Evolutionary conservation across 108 stramenopile genomes (phyloP), one percentile per base, ranked within the genome.

Genomic region (Poteriospumella lacustris): DNA sequence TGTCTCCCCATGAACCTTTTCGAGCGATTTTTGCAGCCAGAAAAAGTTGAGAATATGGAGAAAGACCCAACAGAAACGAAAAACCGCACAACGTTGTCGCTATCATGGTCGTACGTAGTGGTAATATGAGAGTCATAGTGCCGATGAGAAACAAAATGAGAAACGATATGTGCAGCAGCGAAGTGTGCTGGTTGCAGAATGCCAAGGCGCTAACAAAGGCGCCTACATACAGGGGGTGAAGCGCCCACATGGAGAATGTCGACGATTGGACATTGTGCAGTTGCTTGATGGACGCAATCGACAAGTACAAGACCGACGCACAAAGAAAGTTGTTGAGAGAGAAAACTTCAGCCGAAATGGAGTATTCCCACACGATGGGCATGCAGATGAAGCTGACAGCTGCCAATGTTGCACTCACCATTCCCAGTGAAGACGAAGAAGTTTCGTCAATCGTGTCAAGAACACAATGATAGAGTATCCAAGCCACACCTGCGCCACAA

Each of bases 141-240:
- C n/a, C n/a, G 39, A 73, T 2, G 5, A 89, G 60, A 44, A 78
- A 88, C 1, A 34, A 52, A 0, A 68, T 78, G 0, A 90, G 78
- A 31, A 89, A 89, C 0, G 79, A 43, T 0, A 78, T 76, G 47
- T 88, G 77, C 29, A 92, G 77, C 44, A 91, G 83, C 0, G 83
- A 67, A 0, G 91, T 92, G 86, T 92, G 92, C 82, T 92, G 92
- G 80, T 92, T 92, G 44, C 85, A 87, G 19, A 92, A 59, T 12
- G 88, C 82, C 0, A 91, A 78, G 0, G 90, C 92, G n/a, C 86
- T 80, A 3, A 91, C 31, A 39, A 87, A 79, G 1, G 92, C 89
- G 2, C 91, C 91, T 0, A 64, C 24, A 24, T 76, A 40, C 0
- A 64, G 59, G n/a, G 9, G 33, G n/a, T 56, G 19, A 56, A 19